Percentiles rank a stretch among this genome's conserved stretches.
phyloP scores from a whole-genome alignment of 805 yeast genomes.

The Kockiozyma suomiensis region DNA sequence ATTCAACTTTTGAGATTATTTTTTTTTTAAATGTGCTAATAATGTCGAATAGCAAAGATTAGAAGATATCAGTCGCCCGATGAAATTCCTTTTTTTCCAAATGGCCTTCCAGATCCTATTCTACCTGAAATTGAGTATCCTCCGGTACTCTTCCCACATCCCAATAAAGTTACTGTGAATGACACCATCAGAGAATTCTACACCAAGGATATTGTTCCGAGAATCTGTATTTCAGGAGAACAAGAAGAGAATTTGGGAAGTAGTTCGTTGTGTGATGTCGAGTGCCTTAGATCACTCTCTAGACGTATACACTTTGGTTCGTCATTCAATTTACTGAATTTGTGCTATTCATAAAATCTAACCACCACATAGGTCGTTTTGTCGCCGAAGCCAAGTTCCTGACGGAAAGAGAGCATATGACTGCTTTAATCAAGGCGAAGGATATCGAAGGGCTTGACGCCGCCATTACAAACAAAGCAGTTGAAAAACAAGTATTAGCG shows the following conservation, averaged over 20 bases:
- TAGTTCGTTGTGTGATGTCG: constrained; percentile 81
- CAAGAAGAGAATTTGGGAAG: constrained; percentile 87
- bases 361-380: constrained; percentile 48
- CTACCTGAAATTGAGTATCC: constrained; percentile 83
- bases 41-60: constrained; percentile 54
- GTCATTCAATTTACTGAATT: background rate
- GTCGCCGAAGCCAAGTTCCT: constrained; percentile 95
- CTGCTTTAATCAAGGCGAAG: constrained; percentile 60
- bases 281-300: constrained; percentile 81
- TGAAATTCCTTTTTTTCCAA: constrained; percentile 86
- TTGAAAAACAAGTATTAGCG: constrained; percentile 79
- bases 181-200: constrained; percentile 67
- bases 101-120: constrained; percentile 62
- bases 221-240: constrained; percentile 46
- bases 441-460: constrained; percentile 75
- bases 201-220: constrained; percentile 72
- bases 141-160: constrained; percentile 69
- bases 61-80: constrained; percentile 94
- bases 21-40: constrained; percentile 12
- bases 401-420: constrained; percentile 64
- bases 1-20: too few relatives aligned
- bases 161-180: constrained; percentile 77
- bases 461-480: constrained; percentile 83
- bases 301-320: constrained; percentile 95
- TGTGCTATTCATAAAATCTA: background rate